Conservation (phyloP, 1,139 yeast species). For the Scheffersomyces stambukii region DNA sequence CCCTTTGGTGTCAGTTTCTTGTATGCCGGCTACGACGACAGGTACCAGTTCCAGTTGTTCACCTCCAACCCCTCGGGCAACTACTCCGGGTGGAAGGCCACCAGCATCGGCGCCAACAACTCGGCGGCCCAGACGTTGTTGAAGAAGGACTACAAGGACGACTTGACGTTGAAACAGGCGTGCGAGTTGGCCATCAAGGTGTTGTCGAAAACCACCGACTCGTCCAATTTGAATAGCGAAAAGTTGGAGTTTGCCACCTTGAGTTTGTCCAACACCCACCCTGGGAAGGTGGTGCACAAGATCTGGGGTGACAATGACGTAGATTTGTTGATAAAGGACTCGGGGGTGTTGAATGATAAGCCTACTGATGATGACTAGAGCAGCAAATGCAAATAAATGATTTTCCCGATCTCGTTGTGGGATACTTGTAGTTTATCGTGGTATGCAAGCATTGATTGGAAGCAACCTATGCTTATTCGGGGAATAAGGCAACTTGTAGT, state of each 20-base stretch:
- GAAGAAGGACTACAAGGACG: constrained; percentile 92
- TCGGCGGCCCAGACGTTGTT: constrained; percentile 93
- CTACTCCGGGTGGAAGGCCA: constrained; percentile 98
- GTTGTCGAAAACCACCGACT: constrained; percentile 90
- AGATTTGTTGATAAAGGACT: constrained; percentile 64
- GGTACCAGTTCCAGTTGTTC: constrained; percentile 86
- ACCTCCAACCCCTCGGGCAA: constrained; percentile 97
- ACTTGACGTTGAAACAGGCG: constrained; percentile 71
- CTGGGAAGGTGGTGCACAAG: constrained; percentile 60
- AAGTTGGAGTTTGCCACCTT: constrained; percentile 86
- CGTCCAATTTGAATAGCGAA: constrained; percentile 57
- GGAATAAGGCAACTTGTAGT: no score
- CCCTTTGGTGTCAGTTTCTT: constrained; percentile 97
- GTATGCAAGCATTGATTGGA: no score
- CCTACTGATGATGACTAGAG: constrained; percentile 20
- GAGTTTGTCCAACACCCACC: constrained; percentile 43
- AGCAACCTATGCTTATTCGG: no score
- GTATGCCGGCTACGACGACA: constrained; percentile 92
- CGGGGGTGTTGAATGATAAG: constrained; percentile 60
- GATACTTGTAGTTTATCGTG: no score
- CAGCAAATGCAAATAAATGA: no score
- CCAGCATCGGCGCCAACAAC: constrained; percentile 94
- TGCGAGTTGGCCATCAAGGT: constrained; percentile 87
- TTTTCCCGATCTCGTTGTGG: no score
- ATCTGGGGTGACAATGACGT: constrained; percentile 81